These are phyloP conservation scores for Claviceps spartinae DNA, from an alignment of 2,329 filamentous ascomycete species.

Conservation along the genomic window DNA sequence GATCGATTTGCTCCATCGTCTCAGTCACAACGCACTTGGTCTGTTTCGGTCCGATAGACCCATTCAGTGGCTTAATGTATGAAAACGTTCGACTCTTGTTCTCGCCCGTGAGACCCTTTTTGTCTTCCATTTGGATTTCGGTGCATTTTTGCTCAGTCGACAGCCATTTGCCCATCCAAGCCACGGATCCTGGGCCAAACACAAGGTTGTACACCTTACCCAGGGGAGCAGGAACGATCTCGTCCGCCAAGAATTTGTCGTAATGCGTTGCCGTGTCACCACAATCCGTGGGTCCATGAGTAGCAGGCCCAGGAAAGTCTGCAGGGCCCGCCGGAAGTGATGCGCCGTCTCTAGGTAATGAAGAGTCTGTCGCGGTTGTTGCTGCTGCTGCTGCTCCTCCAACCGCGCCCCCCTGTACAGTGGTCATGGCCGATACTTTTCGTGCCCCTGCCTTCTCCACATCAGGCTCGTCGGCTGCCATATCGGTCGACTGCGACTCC, in stretches of 20 bases:
- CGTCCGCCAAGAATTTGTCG: slow-evolving; percentile 74
- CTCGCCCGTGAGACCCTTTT: slow-evolving; percentile 62
- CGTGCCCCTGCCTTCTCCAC: slow-evolving; percentile 51
- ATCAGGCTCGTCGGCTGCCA: slow-evolving; percentile 30
- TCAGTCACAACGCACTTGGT: slow-evolving; percentile 89
- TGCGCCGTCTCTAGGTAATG: slow-evolving; percentile 29
- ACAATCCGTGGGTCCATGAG: slow-evolving; percentile 76
- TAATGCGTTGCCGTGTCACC: slow-evolving; percentile 68
- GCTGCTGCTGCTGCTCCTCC: neutral
- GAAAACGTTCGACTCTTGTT: slow-evolving; percentile 62
- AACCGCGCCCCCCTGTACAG: slow-evolving; percentile 25
- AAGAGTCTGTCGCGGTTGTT: slow-evolving; percentile 25
- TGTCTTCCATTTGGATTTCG: slow-evolving; percentile 79
- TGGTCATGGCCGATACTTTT: slow-evolving; percentile 51
- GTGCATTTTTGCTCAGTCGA: slow-evolving; percentile 75
- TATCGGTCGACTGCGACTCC: slow-evolving; percentile 34
- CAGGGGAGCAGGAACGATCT: slow-evolving; percentile 71
- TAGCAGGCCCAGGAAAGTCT: slow-evolving; percentile 75
- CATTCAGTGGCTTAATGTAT: slow-evolving; percentile 84
- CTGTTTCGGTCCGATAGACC: slow-evolving; percentile 76
- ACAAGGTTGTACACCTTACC: slow-evolving; percentile 83
- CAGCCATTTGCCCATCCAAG: slow-evolving; percentile 80
- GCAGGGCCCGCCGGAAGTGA: slow-evolving; percentile 26
- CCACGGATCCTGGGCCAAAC: slow-evolving; percentile 67
- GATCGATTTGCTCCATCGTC: slow-evolving; percentile 68